Percentiles rank a stretch among this genome's conserved stretches.
Conservation (phyloP, 2,329 filamentous ascomycete species). For the Ceratocystis cacaofunesta region DNA sequence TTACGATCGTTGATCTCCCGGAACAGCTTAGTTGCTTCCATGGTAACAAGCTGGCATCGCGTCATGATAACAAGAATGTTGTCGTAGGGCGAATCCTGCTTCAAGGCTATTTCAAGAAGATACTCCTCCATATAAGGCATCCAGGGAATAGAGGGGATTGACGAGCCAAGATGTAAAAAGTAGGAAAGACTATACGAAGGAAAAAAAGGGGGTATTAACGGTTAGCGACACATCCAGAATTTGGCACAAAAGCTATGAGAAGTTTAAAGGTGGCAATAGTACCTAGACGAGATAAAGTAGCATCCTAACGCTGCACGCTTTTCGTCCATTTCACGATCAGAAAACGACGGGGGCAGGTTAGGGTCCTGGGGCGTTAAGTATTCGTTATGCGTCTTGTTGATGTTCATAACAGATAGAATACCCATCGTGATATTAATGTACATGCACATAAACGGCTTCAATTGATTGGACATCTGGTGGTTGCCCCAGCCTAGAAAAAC, state of each 20-base stretch:
- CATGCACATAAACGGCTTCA: conserved; percentile 7
- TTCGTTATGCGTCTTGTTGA: conserved; percentile 13
- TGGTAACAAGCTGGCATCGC: conserved; percentile 12
- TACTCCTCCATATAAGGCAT: conserved; percentile 41
- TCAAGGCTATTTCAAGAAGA: conserved; percentile 27
- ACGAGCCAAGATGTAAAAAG: conserved; percentile 21
- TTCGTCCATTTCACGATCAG: conserved; percentile 16
- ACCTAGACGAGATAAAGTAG: conserved; percentile 22
- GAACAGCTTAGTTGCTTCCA: conserved; percentile 12
- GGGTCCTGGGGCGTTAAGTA: not conserved
- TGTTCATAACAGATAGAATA: conserved; percentile 11
- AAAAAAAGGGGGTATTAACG: not conserved
- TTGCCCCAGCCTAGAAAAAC: conserved; percentile 23
- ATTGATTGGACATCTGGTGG: conserved; percentile 12
- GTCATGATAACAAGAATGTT: conserved; percentile 10
- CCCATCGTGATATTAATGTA: conserved; percentile 14
- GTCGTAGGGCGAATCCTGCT: conserved; percentile 17
- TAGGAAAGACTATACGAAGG: not conserved
- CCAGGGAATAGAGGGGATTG: conserved; percentile 34
- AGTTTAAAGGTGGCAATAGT: conserved; percentile 5
- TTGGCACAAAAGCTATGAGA: too few species aligned
- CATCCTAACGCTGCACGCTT: conserved; percentile 15
- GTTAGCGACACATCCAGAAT: not conserved
- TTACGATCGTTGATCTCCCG: conserved; percentile 10
- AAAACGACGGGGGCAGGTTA: conserved; percentile 1